Conservation (phyloP, 2,329 filamentous ascomycete genomes). For the Xenosphaeropsis pyriputrescens region DNA sequence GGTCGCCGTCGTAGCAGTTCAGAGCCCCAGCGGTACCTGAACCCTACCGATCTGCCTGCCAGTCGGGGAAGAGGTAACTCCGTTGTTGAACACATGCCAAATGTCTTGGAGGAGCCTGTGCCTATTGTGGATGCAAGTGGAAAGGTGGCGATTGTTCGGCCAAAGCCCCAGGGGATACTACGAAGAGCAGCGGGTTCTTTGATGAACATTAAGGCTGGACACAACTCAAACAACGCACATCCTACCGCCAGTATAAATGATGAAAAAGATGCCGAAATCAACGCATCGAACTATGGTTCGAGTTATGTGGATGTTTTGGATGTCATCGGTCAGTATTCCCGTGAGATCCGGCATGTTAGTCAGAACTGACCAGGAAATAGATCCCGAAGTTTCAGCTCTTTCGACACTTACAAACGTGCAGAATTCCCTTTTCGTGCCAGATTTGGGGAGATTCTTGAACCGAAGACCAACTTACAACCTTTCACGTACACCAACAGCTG, state of each 20-base stretch:
- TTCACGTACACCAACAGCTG: conserved; percentile 23
- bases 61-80: not conserved
- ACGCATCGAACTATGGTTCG: conserved; percentile 37
- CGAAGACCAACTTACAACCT: conserved; percentile 60
- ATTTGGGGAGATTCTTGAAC: conserved; percentile 63
- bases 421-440: conserved; percentile 76
- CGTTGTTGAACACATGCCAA: not conserved
- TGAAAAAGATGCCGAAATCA: not conserved
- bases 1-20: not conserved
- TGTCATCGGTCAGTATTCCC: conserved; percentile 40
- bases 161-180: not conserved
- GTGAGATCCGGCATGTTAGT: not conserved
- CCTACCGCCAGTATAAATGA: not conserved
- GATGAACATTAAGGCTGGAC: not conserved
- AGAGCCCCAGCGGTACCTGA: not conserved
- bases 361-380: conserved; percentile 26
- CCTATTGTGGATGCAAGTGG: not conserved
- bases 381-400: conserved; percentile 70
- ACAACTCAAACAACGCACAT: not conserved
- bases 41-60: not conserved
- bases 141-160: not conserved
- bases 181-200: not conserved
- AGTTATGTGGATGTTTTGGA: conserved; percentile 54
- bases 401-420: conserved; percentile 81
- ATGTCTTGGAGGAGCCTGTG: not conserved